phyloP scores from a whole-genome alignment of 2,329 filamentous ascomycete species.

The Sclerotinia glacialis region DNA sequence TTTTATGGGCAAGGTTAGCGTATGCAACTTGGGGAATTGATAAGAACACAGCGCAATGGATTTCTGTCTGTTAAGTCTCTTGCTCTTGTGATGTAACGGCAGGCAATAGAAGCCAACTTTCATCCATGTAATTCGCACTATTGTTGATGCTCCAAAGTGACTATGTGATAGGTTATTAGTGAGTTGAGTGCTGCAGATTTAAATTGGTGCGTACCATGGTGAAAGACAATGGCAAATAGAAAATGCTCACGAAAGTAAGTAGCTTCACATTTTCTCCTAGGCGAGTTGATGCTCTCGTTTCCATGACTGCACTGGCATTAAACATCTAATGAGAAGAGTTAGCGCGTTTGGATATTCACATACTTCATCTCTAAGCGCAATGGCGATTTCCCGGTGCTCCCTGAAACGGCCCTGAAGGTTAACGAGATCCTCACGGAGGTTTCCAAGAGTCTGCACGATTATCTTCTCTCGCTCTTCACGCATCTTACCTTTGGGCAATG shows the following conservation, averaged over 20 bases:
- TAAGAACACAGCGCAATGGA: no score
- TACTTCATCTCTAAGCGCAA: neutral
- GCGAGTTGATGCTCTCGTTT: neutral
- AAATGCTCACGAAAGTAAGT: neutral
- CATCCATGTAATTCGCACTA: no score
- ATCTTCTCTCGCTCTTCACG: neutral
- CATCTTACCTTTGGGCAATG: neutral
- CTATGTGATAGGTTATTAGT: neutral
- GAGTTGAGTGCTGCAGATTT: accelerated
- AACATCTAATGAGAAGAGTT: neutral
- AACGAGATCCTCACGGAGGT: neutral
- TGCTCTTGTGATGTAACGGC: no score
- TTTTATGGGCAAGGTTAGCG: neutral
- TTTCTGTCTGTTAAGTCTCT: no score
- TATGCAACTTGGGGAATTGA: neutral
- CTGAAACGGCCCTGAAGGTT: neutral
- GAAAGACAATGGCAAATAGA: neutral
- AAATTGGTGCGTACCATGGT: neutral
- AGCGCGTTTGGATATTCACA: neutral
- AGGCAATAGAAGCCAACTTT: no score
- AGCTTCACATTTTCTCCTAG: neutral
- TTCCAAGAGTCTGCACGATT: no score
- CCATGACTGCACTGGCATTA: neutral
- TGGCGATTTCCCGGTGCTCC: neutral
- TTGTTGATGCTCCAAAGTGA: neutral